These are phyloP conservation scores for Setaria italica DNA, from an alignment of 202 grass and related monocot genomes.

Conservation along the genomic window DNA sequence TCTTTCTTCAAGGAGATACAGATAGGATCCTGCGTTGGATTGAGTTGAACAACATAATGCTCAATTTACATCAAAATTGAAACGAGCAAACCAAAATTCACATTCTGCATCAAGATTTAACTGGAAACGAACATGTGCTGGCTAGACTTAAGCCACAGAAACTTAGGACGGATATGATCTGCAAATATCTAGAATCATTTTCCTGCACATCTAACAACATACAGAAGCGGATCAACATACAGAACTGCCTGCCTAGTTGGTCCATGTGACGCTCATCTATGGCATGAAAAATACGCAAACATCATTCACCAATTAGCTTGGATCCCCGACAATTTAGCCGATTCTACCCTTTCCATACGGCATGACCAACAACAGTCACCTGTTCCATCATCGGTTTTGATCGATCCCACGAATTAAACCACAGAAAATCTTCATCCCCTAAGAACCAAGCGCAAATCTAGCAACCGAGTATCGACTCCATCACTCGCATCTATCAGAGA, in stretches of 20 bases:
- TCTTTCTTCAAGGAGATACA: background rate
- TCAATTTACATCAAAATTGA: background rate
- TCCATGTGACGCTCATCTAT: background rate
- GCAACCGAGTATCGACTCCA: background rate
- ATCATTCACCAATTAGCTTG: background rate
- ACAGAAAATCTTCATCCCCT: background rate
- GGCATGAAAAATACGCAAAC: conserved; percentile 7
- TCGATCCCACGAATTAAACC: background rate
- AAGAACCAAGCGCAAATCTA: conserved; percentile 19
- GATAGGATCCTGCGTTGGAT: background rate
- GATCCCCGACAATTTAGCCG: conserved; percentile 1
- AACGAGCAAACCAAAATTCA: background rate
- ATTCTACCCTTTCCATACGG: background rate
- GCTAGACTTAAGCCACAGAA: background rate
- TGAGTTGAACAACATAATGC: background rate
- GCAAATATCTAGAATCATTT: conserved; percentile 3
- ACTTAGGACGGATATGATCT: background rate
- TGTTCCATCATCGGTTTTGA: background rate
- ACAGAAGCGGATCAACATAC: background rate
- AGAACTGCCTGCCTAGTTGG: background rate
- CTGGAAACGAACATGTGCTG: background rate
- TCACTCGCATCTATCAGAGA: background rate
- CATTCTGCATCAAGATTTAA: background rate
- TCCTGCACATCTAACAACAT: background rate
- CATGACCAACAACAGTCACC: background rate